Evolutionary conservation across 768 basidiomycete genomes (phyloP).

Genomic region (Hemileccinum rubropunctum): DNA sequence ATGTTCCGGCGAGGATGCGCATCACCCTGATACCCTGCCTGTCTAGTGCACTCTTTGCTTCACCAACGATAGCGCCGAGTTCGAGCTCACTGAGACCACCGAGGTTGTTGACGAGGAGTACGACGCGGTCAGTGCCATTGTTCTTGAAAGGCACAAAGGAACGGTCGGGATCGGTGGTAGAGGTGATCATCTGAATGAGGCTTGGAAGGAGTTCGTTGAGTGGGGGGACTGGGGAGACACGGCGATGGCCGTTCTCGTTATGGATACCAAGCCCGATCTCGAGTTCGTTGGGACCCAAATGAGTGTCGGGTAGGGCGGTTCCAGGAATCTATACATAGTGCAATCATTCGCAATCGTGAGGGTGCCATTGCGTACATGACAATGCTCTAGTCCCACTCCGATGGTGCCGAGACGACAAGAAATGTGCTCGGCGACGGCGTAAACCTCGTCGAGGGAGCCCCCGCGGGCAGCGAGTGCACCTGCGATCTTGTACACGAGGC

Average conservation of each 20-base stretch:
- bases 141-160: slow-evolving; percentile 71
- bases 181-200: slow-evolving; percentile 67
- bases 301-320: slow-evolving; percentile 55
- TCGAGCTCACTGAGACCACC: slow-evolving; percentile 86
- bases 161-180: slow-evolving; percentile 72
- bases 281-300: slow-evolving; percentile 61
- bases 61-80: slow-evolving; percentile 63
- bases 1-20: slow-evolving; percentile 73
- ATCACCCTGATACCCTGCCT: slow-evolving; percentile 53
- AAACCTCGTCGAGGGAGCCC: slow-evolving; percentile 65
- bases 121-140: slow-evolving; percentile 62
- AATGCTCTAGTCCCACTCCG: slow-evolving; percentile 86
- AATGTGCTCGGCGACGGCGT: slow-evolving; percentile 61
- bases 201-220: slow-evolving; percentile 66
- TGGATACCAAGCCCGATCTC: slow-evolving; percentile 93
- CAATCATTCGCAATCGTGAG: background rate
- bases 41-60: slow-evolving; percentile 55
- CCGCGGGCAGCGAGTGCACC: slow-evolving; percentile 76
- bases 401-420: slow-evolving; percentile 73
- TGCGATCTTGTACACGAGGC: slow-evolving; percentile 87
- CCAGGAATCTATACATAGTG: slow-evolving; percentile 64
- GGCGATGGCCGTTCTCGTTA: slow-evolving; percentile 78
- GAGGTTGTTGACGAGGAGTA: slow-evolving; percentile 84
- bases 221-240: slow-evolving; percentile 68
- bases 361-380: slow-evolving; percentile 54